Evolutionary conservation across 164 flowering plant species (phyloP), one percentile per base, ranked within the genome.

Genomic region (Umbellularia californica): DNA sequence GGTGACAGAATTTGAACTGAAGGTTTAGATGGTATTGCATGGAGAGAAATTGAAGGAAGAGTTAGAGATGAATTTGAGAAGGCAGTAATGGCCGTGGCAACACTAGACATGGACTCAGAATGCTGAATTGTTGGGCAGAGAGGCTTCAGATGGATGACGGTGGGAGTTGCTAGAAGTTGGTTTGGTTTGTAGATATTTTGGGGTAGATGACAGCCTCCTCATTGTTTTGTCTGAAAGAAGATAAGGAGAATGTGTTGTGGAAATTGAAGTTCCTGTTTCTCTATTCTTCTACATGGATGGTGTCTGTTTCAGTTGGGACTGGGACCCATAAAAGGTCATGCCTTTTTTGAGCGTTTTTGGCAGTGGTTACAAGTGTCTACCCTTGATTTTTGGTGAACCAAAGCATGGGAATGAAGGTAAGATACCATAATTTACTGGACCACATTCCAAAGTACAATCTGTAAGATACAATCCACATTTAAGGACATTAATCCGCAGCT

Each of bases 11-110:
- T 76, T 68, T 24, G 68, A n/a, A 71, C 2, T 17, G 81, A 76
- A 60, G 78, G 65, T 62, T 74, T 79, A 58, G 76, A 63, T 58
- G 84, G 73, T 47, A 77, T 62, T 68, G 81, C 73, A 79, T 69
- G 25, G 67, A 72, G 72, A 52, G 81, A 74, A 27, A 81, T 62
- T 12, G 77, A 55, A n/a, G 76, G 77, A 55, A 81, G 81, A 41
- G 70, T 24, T 20, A 78, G 72, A 55, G 70, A 76, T 24, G 60
- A 71, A 67, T 73, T 76, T 73, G 77, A 66, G 28, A 74, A 74
- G 20, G 80, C 50, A 41, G 65, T 22, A 9, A 72, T 33, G 50
- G 67, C 50, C 20, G 55, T 58, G 24, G 65, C 33, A 67, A 17
- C 41, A 27, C 35, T 17, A 67, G 69, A 5, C 60, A 55, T 55